Evolutionary conservation across 306 rosid genomes (phyloP).

Genomic region (Prosopis cineraria): DNA sequence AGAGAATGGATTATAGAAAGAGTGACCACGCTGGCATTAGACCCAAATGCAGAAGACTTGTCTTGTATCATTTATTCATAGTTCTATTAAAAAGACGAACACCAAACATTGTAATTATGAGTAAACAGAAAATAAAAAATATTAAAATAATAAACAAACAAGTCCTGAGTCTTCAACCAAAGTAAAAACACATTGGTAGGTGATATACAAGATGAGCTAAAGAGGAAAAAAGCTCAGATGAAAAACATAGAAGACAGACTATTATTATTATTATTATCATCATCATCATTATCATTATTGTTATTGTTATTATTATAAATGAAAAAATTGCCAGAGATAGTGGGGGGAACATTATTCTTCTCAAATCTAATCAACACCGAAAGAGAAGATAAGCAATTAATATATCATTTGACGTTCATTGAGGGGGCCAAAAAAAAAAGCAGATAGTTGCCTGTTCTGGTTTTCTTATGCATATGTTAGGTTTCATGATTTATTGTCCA

Average conservation of each 20-base stretch:
- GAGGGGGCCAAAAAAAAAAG: neutral
- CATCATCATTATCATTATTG: neutral
- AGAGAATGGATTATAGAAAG: neutral
- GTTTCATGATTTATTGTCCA: constrained; percentile 3
- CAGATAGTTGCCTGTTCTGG: neutral
- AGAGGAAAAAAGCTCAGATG: neutral
- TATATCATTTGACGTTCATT: constrained; percentile 21
- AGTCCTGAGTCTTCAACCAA: neutral
- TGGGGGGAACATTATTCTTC: neutral
- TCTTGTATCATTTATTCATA: neutral
- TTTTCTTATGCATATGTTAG: constrained; percentile 22
- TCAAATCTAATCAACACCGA: neutral
- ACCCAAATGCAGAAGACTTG: neutral
- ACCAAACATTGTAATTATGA: neutral
- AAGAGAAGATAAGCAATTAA: neutral
- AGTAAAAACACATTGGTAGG: neutral
- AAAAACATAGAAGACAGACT: neutral
- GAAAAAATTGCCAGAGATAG: neutral
- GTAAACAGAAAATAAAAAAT: neutral
- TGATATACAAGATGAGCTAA: neutral
- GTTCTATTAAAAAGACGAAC: neutral
- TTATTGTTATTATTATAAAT: neutral
- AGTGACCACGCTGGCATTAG: neutral
- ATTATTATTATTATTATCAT: neutral
- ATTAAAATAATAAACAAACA: neutral